Base-by-base conservation (phyloP, 164 flowering plant genomes). In the Hamamelis virginiana region DNA sequence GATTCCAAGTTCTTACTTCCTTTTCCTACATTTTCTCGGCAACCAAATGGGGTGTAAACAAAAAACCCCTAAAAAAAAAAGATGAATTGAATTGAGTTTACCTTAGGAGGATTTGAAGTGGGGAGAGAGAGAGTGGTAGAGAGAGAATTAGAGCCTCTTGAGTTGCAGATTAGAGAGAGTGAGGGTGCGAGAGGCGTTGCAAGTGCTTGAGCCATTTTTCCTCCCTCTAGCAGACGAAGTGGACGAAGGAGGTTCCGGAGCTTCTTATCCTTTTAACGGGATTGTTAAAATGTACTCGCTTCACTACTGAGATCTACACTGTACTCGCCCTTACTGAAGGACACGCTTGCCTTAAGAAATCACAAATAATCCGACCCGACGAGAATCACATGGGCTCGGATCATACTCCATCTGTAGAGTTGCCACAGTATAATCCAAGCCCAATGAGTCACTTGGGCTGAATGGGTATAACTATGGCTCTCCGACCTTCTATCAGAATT, bases 101-200 rank as follows among this genome's bases (percentile, higher is more conserved):
- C 97, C 91, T 87, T 84, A 45, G 74, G 75, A 61, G 79, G 76
- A 70, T 22, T 62, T 25, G 85, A 57, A n/a, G 41, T 28, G 63
- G 85, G 73, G 74, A 81, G 64, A 47, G 68, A 60, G 70, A 74
- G 51, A 13, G 80, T 28, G 59, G 51, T 72, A 12, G 84, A 74
- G 68, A 83, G 70, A n/a, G 80, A 68, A 28, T 16, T 62, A 4
- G 67, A 33, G 55, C 55, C 77, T 64, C 59, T 55, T 28, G 77
- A 77, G 64, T 77, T 84, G 85, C 74, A 86, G 53, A 83, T 77
- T 1, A 85, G 52, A 12, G 91, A 82, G 61, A 84, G 76, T 3
- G 97, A 88, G 10, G 90, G 81, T 4, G 86, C 87, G 1, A 87
- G 70, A 0, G 97, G 94, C 72, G 80, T 79, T 22, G 92, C 90